Evolutionary conservation across 1,284 basidiomycete genomes (phyloP).

Genomic region (Fomitopsis betulina): DNA sequence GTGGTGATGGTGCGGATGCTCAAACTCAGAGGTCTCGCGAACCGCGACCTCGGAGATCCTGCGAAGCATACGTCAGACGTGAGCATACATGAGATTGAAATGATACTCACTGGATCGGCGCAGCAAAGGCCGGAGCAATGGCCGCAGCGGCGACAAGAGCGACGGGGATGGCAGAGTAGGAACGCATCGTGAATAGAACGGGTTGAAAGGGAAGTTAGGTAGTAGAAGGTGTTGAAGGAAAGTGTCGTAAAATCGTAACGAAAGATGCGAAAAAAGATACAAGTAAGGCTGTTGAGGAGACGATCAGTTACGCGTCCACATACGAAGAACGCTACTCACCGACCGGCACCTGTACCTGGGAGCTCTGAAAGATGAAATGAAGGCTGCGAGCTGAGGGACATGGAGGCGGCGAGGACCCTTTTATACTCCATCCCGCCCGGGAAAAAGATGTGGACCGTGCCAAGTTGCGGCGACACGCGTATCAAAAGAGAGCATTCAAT

Average conservation of each 20-base stretch:
- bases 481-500: background rate
- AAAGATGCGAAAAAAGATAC: constrained; percentile 1
- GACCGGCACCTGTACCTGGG: constrained; percentile 3
- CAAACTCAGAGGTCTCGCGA: background rate
- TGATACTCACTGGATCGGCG: background rate
- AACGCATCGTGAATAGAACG: constrained; percentile 1
- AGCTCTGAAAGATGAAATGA: background rate
- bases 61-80: background rate
- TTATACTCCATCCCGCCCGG: background rate
- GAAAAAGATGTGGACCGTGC: background rate
- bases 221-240: background rate
- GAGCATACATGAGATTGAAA: background rate
- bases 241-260: background rate
- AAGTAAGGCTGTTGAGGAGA: background rate
- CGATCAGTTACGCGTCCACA: background rate
- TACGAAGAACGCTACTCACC: background rate
- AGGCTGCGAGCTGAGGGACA: background rate
- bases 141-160: background rate
- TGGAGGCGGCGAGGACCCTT: background rate
- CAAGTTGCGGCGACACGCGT: background rate
- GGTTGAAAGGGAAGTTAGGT: background rate
- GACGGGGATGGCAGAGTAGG: background rate
- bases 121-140: background rate
- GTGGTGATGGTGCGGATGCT: background rate
- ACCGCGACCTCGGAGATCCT: background rate